Evolutionary conservation across 2,329 filamentous ascomycete genomes (phyloP).

Genomic region (Paecilomyces formosus): DNA sequence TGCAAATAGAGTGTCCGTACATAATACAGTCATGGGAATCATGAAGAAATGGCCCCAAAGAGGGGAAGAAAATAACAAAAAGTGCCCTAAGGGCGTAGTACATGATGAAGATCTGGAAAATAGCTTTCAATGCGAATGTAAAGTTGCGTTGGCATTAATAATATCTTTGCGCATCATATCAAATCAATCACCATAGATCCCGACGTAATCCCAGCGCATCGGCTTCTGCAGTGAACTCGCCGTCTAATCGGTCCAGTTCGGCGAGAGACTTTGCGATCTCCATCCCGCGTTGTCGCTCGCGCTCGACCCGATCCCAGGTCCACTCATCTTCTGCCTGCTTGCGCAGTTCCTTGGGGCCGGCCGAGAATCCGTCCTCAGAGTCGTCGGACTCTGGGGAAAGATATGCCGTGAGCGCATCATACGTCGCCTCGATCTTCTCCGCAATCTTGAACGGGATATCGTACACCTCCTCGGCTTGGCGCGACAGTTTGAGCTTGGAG

Average conservation of each 20-base stretch:
- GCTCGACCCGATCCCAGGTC: conserved; percentile 25
- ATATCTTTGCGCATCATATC: too few relatives aligned
- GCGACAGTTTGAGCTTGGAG: conserved; percentile 6
- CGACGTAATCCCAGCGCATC: conserved; percentile 23
- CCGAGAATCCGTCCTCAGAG: conserved; percentile 5
- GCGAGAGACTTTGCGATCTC: conserved; percentile 22
- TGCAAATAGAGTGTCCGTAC: background rate
- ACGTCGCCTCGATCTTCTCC: conserved; percentile 6
- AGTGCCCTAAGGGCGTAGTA: too few relatives aligned
- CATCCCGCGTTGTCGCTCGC: conserved; percentile 26
- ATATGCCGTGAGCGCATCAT: conserved; percentile 5
- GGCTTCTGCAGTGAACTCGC: conserved; percentile 21
- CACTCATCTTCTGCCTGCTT: conserved; percentile 9
- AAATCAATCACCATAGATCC: conserved; percentile 4
- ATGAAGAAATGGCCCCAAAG: background rate
- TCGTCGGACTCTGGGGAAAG: background rate
- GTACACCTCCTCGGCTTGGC: conserved; percentile 8
- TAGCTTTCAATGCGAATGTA: background rate
- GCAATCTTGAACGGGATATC: conserved; percentile 9
- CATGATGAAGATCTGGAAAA: too few relatives aligned
- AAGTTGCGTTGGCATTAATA: background rate
- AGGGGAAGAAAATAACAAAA: too few relatives aligned
- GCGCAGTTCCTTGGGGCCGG: background rate
- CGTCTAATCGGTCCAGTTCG: conserved; percentile 22
- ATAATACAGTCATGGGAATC: background rate